phyloP scores from a whole-genome alignment of 2,329 filamentous ascomycete genomes.

The Didymella keratinophila region DNA sequence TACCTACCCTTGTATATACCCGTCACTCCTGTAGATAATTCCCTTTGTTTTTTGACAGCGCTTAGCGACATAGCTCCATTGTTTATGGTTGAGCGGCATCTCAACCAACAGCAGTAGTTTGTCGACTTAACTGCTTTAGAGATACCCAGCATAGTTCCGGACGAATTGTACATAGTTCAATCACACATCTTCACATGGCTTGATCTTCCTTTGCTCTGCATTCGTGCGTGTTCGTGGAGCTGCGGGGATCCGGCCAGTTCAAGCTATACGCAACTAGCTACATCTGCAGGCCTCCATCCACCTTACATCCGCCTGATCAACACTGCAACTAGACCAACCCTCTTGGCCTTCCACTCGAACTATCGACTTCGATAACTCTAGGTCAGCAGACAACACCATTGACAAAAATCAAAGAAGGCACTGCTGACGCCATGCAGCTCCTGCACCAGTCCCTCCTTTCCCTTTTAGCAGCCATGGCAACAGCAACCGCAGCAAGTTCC shows the following conservation, averaged over 20 bases:
- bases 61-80: conserved; percentile 21
- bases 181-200: conserved; percentile 7
- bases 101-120: conserved; percentile 14
- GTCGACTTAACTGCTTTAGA: conserved; percentile 18
- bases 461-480: conserved; percentile 7
- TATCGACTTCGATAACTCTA: neutral
- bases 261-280: conserved; percentile 9
- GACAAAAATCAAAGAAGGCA: neutral
- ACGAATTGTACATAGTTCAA: conserved; percentile 13
- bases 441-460: neutral
- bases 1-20: neutral
- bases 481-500: conserved; percentile 3
- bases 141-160: conserved; percentile 16
- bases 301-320: conserved; percentile 7
- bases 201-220: no score
- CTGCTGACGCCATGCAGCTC: conserved; percentile 8
- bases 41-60: conserved; percentile 15
- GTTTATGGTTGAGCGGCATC: conserved; percentile 10
- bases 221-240: neutral
- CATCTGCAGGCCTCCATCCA: conserved; percentile 3
- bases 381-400: neutral
- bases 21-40: conserved; percentile 1
- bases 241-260: conserved; percentile 15
- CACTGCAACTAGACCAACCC: neutral
- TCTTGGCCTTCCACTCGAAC: no score